Evolutionary conservation across 257 asterid genomes (phyloP).

Genomic region (Plantago ovata): DNA sequence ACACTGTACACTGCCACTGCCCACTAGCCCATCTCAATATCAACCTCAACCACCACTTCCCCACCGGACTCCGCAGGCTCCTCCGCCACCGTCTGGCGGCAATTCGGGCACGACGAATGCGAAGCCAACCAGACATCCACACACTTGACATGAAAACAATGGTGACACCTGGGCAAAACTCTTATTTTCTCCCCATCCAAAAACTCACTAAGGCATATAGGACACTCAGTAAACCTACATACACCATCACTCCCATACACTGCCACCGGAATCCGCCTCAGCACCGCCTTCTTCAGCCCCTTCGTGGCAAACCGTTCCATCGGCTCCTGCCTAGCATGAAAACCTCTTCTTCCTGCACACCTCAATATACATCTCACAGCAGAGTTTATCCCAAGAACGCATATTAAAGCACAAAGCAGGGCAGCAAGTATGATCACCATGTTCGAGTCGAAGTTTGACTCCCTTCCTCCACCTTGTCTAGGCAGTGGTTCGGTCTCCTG

Average conservation of each 20-base stretch:
- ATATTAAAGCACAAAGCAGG: conserved; percentile 58
- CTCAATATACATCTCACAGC: conserved; percentile 51
- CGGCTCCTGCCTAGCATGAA: conserved; percentile 21
- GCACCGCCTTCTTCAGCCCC: conserved; percentile 55
- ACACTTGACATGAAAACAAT: conserved; percentile 69
- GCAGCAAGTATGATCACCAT: conserved; percentile 79
- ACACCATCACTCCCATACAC: conserved; percentile 43
- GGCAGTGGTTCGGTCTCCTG: conserved; percentile 28
- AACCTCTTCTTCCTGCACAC: conserved; percentile 37
- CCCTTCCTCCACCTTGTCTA: conserved; percentile 21
- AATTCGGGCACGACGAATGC: conserved; percentile 73
- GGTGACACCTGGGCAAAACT: conserved; percentile 65
- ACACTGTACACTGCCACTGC: no score
- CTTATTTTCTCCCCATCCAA: conserved; percentile 70
- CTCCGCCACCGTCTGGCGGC: conserved; percentile 62
- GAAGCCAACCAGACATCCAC: conserved; percentile 71
- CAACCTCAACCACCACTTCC: conserved; percentile 26
- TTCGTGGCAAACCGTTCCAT: conserved; percentile 31
- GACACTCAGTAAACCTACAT: conserved; percentile 52
- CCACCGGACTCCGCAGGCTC: conserved; percentile 24
- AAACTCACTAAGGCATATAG: conserved; percentile 71
- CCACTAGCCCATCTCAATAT: no score
- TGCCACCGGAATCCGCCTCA: conserved; percentile 55
- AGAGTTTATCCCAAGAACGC: conserved; percentile 69
- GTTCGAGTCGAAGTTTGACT: conserved; percentile 52